A percentile compares a stretch with the other conserved stretches of the same genome.
phyloP scores from a whole-genome alignment of 2,329 filamentous ascomycete species.

The Colletotrichum abscissum region DNA sequence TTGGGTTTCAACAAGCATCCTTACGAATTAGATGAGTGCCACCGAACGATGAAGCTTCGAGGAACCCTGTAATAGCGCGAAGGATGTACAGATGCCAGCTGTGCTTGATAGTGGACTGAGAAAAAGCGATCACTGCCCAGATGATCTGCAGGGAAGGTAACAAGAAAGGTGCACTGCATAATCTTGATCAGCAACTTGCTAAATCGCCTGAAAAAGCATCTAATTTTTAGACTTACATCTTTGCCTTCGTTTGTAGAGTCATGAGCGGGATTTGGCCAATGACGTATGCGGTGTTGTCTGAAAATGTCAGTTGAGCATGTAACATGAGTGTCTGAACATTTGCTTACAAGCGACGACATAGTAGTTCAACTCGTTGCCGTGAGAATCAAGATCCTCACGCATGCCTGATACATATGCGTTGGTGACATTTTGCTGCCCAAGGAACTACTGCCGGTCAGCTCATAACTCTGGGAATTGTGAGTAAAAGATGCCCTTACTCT shows the following conservation, averaged over 20 bases:
- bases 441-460: constrained; percentile 34
- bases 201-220: fast-evolving
- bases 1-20: constrained; percentile 42
- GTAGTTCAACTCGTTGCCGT: constrained; percentile 42
- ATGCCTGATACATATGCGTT: constrained; percentile 44
- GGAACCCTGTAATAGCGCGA: constrained; percentile 37
- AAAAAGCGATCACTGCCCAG: constrained; percentile 42
- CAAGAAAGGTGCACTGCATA: constrained; percentile 38
- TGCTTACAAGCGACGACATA: constrained; percentile 34
- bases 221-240: constrained; percentile 32
- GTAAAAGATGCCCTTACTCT: constrained; percentile 14
- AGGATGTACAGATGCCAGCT: constrained; percentile 41
- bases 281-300: constrained; percentile 42
- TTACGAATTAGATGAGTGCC: constrained; percentile 44
- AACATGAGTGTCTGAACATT: fast-evolving
- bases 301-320: neutral
- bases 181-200: neutral
- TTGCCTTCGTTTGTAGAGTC: constrained; percentile 42
- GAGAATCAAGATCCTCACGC: constrained; percentile 41
- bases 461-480: fast-evolving
- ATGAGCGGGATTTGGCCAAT: constrained; percentile 45
- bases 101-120: constrained; percentile 39
- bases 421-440: constrained; percentile 42
- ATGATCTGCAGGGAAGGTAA: constrained; percentile 39
- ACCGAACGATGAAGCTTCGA: constrained; percentile 41